Evolutionary conservation across 208 protist species (phyloP).

Genomic region (Acanthamoeba sp.): DNA sequence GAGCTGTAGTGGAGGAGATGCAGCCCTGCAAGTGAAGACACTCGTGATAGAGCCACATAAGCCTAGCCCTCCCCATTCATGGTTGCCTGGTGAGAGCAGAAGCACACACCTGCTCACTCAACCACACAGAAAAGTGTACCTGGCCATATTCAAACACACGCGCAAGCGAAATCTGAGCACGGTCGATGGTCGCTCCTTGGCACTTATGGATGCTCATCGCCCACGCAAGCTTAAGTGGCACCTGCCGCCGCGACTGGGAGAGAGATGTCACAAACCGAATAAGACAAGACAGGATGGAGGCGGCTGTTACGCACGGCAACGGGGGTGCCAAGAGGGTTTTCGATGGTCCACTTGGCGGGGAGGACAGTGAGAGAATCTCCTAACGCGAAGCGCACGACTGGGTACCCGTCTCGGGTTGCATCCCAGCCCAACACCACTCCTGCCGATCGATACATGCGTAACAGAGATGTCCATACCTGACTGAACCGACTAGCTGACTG

Average conservation of each 20-base stretch:
- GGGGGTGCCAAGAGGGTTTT: neutral
- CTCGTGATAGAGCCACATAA: conserved; percentile 35
- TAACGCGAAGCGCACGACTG: neutral
- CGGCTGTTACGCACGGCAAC: conserved; percentile 42
- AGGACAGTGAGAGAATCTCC: neutral
- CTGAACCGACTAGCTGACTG: too few relatives aligned
- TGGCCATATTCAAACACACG: conserved; percentile 68
- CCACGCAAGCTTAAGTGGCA: conserved; percentile 96
- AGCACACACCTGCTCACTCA: too few relatives aligned
- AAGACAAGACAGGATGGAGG: too few relatives aligned
- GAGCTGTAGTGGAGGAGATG: conserved; percentile 11
- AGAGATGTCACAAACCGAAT: too few relatives aligned
- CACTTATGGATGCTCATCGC: conserved; percentile 97
- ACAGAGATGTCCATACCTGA: too few relatives aligned
- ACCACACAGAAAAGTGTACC: neutral
- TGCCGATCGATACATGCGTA: too few relatives aligned
- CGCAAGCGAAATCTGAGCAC: conserved; percentile 49
- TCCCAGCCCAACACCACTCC: conserved; percentile 53
- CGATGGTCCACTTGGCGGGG: conserved; percentile 37
- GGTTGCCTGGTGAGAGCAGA: too few relatives aligned
- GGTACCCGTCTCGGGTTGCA: conserved; percentile 9
- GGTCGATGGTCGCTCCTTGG: conserved; percentile 93
- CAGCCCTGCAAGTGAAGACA: neutral
- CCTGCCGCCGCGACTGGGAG: conserved; percentile 78
- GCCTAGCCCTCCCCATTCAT: neutral